Evolutionary conservation across 1,139 yeast genomes (phyloP).

Genomic region (Suhomyces atakaporum): DNA sequence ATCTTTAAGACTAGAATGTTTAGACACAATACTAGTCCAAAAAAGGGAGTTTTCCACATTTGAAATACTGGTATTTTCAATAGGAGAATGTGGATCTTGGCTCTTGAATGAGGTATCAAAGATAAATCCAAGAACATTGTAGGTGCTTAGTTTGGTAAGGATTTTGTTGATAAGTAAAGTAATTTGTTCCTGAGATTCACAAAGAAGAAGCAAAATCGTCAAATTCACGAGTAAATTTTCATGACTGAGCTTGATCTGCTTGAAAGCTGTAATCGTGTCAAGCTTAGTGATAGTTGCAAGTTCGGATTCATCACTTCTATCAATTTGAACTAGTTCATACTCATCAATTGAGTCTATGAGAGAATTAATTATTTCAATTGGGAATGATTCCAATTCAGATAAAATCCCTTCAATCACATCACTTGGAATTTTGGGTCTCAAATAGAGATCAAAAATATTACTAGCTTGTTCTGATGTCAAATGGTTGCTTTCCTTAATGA

Average conservation of each 20-base stretch:
- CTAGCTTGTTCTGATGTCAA: slow-evolving; percentile 22
- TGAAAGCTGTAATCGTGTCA: slow-evolving; percentile 26
- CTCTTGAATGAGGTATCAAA: slow-evolving; percentile 30
- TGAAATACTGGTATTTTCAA: slow-evolving; percentile 16
- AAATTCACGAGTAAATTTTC: slow-evolving; percentile 27
- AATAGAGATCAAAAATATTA: slow-evolving; percentile 24
- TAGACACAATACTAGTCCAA: slow-evolving; percentile 28
- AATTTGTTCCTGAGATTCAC: slow-evolving; percentile 33
- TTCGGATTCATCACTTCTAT: slow-evolving; percentile 5
- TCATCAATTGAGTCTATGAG: slow-evolving; percentile 23
- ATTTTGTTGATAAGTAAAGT: slow-evolving; percentile 30
- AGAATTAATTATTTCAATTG: slow-evolving; percentile 28
- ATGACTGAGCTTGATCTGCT: slow-evolving; percentile 30
- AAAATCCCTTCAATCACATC: slow-evolving; percentile 25
- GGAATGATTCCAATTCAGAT: slow-evolving; percentile 25
- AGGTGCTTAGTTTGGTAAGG: slow-evolving; percentile 26
- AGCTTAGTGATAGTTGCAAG: slow-evolving; percentile 26
- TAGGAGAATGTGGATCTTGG: slow-evolving; percentile 5
- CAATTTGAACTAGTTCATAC: slow-evolving; percentile 11
- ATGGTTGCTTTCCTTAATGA: slow-evolving; percentile 14
- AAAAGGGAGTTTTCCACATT: slow-evolving; percentile 28
- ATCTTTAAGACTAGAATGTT: slow-evolving; percentile 21
- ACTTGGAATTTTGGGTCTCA: slow-evolving; percentile 28
- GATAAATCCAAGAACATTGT: slow-evolving; percentile 26
- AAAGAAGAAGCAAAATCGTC: slow-evolving; percentile 36